These are phyloP conservation scores for Candida taoyuanica DNA, from an alignment of 805 yeast species.

Conservation along the genomic window DNA sequence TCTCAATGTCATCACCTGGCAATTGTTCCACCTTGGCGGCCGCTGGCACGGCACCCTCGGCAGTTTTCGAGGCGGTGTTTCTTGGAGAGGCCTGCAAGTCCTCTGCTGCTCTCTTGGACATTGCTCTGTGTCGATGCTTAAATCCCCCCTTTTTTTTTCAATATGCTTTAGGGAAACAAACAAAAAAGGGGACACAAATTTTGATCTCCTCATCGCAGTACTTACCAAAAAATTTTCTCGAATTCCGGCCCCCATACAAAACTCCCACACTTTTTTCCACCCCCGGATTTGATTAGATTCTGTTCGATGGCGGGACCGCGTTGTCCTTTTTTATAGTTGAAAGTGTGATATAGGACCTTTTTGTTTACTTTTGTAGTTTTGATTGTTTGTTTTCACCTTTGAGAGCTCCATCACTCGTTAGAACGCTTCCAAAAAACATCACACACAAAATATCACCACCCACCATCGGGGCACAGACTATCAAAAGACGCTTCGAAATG, in stretches of 20 bases:
- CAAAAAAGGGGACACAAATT: no score
- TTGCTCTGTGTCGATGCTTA: no score
- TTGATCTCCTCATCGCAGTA: background rate
- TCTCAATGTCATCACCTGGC: constrained; percentile 45
- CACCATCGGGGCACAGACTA: no score
- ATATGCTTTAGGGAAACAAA: no score
- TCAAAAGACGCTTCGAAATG: no score
- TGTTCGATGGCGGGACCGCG: no score
- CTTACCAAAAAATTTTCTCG: background rate
- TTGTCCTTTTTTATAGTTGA: background rate
- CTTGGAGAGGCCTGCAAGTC: constrained; percentile 14
- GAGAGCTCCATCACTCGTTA: no score
- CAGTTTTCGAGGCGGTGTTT: constrained; percentile 23
- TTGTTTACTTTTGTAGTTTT: background rate
- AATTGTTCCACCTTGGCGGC: constrained; percentile 28
- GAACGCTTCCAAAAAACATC: no score
- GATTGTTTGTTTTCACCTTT: no score
- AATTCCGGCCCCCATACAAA: background rate
- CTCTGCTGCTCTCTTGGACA: constrained; percentile 29
- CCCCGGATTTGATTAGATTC: background rate
- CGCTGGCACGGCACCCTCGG: constrained; percentile 17
- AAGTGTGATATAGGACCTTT: no score
- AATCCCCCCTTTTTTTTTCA: no score
- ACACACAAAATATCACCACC: no score
- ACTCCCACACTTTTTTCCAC: background rate